phyloP scores from a whole-genome alignment of 257 asterid species.

The Scutellaria galericulata region DNA sequence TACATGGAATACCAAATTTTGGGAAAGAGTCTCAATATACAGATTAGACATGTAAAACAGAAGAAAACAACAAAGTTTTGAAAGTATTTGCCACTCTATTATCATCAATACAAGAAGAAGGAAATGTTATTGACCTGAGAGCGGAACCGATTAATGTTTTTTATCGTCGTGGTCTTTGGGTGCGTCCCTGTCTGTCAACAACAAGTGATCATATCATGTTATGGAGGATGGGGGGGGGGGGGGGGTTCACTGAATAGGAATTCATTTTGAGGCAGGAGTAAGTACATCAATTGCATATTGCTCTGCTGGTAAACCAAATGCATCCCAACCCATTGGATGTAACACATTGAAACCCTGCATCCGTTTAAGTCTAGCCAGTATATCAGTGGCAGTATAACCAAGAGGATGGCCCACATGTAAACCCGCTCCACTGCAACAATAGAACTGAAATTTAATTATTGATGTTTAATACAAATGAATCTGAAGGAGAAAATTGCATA shows the following conservation, averaged over 20 bases:
- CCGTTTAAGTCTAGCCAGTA: conserved; percentile 90
- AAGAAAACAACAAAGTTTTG: neutral
- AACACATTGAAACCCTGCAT: conserved; percentile 97
- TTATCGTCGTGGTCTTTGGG: conserved; percentile 81
- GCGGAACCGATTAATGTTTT: conserved; percentile 83
- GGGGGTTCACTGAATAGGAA: neutral
- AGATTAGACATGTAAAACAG: neutral
- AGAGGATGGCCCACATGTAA: conserved; percentile 99
- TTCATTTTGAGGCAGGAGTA: conserved; percentile 12
- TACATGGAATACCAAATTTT: neutral
- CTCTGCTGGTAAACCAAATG: conserved; percentile 99
- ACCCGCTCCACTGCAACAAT: conserved; percentile 92
- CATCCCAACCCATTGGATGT: conserved; percentile 99
- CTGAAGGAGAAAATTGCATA: neutral
- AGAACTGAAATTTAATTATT: conserved; percentile 32
- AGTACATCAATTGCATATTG: conserved; percentile 93
- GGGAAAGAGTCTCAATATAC: neutral
- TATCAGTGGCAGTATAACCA: conserved; percentile 97
- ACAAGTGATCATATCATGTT: conserved; percentile 23
- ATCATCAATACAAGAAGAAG: conserved; percentile 19
- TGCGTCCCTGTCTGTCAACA: conserved; percentile 87
- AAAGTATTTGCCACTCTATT: conserved; percentile 6
- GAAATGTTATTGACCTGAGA: conserved; percentile 58
- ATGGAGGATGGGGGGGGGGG: neutral
- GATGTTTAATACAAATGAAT: conserved; percentile 24